These are phyloP conservation scores for Nelumbo lutea DNA, from an alignment of 164 flowering plant species.

Conservation along the genomic window DNA sequence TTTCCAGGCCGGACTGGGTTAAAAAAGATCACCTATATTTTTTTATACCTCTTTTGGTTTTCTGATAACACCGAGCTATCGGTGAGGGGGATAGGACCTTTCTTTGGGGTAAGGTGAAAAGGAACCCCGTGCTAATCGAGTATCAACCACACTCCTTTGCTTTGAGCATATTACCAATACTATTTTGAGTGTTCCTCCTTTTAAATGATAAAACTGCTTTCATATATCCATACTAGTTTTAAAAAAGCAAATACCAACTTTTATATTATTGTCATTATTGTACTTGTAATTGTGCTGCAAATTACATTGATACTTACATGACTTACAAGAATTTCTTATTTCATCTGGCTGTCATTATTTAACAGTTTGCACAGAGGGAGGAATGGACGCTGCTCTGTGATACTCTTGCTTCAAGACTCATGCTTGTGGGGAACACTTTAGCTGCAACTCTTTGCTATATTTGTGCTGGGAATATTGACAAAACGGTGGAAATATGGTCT, in stretches of 20 bases:
- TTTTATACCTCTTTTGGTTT: too few relatives aligned
- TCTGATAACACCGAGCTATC: too few relatives aligned
- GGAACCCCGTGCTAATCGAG: too few relatives aligned
- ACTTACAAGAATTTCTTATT: neutral
- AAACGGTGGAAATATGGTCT: constrained; percentile 95
- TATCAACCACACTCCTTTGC: neutral
- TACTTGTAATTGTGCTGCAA: neutral
- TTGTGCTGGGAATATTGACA: constrained; percentile 92
- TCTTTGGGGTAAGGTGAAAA: too few relatives aligned
- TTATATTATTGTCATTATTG: neutral
- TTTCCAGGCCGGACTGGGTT: too few relatives aligned
- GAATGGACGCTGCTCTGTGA: constrained; percentile 84
- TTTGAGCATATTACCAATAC: neutral
- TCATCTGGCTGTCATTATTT: constrained; percentile 1
- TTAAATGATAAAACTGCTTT: neutral
- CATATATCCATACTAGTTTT: neutral
- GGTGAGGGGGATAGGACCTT: too few relatives aligned
- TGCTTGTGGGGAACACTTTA: constrained; percentile 64
- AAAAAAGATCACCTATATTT: too few relatives aligned
- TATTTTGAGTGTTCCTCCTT: neutral
- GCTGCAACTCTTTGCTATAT: constrained; percentile 94
- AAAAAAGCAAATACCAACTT: neutral
- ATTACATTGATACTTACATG: neutral
- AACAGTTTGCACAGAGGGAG: constrained; percentile 79
- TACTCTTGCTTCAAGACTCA: constrained; percentile 79